phyloP scores from a whole-genome alignment of 73 alveolate genomes.

The Urostyla sp. region DNA sequence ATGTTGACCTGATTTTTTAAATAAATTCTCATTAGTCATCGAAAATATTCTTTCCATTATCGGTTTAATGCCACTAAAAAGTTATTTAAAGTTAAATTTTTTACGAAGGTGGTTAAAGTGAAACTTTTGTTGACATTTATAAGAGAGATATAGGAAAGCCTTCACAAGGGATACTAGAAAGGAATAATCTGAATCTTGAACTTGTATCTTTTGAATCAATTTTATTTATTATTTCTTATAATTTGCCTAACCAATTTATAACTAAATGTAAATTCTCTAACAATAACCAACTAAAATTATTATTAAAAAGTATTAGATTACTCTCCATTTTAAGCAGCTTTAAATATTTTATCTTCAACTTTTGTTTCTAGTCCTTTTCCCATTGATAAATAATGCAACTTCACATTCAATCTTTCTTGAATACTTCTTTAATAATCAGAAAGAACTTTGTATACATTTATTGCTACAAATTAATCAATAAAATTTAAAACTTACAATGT shows the following conservation, averaged over 20 bases:
- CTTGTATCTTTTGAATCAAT: slow-evolving; percentile 85
- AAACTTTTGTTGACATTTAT: slow-evolving; percentile 96
- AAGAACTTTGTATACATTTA: neutral
- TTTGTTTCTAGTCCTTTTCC: slow-evolving; percentile 97
- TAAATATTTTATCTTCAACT: slow-evolving; percentile 92
- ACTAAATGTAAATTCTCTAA: slow-evolving; percentile 98
- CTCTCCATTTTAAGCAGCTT: slow-evolving; percentile 94
- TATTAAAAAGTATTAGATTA: neutral
- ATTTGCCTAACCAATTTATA: slow-evolving; percentile 94
- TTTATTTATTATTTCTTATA: slow-evolving; percentile 90
- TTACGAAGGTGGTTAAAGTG: slow-evolving; percentile 97
- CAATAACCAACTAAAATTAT: slow-evolving; percentile 87
- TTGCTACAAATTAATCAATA: neutral
- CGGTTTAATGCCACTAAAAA: slow-evolving; percentile 21
- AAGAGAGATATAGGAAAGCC: slow-evolving; percentile 95
- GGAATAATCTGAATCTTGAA: slow-evolving; percentile 97
- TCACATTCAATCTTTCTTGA: neutral
- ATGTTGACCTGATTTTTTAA: slow-evolving; percentile 37
- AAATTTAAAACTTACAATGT: slow-evolving; percentile 15
- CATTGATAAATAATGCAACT: slow-evolving; percentile 2
- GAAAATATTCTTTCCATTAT: slow-evolving; percentile 7
- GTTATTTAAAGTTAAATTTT: too few species aligned
- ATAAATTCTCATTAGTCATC: neutral
- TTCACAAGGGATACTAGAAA: slow-evolving; percentile 92
- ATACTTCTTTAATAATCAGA: neutral